Conservation (phyloP, 2,329 filamentous ascomycete species). For the Coniochaeta ligniaria region DNA sequence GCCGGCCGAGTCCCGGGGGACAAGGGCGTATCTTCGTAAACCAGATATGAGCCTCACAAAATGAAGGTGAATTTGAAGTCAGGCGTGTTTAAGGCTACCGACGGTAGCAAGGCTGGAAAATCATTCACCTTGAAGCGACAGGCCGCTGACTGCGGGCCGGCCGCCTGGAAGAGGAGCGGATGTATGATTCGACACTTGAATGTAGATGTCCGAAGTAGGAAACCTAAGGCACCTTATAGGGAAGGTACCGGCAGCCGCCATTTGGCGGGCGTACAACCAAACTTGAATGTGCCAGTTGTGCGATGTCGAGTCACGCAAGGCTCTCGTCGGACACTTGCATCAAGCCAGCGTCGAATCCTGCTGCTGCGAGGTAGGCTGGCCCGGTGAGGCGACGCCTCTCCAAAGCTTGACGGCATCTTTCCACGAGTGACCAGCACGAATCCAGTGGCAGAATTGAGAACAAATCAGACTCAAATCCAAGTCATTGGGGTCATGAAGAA, state of each 20-base stretch:
- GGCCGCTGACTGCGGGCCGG: not conserved
- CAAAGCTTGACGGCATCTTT: not conserved
- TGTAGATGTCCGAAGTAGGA: not conserved
- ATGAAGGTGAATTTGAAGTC: not conserved
- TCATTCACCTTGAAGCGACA: not conserved
- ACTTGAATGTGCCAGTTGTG: not conserved
- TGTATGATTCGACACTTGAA: not conserved
- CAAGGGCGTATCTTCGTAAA: not conserved
- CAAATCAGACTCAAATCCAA: not conserved
- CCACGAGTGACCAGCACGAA: not conserved
- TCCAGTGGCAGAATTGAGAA: not conserved
- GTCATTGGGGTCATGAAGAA: not conserved
- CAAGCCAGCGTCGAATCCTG: not conserved
- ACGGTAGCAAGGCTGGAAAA: not conserved
- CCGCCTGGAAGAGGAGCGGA: not conserved
- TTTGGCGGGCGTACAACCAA: not conserved
- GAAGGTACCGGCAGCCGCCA: not conserved
- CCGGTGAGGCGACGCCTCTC: not conserved
- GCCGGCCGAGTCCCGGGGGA: not conserved
- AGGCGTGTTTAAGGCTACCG: not conserved
- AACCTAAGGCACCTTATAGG: not conserved
- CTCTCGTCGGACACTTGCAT: not conserved
- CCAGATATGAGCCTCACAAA: not conserved
- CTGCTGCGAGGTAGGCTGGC: not conserved
- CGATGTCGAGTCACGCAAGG: not conserved